phyloP scores from a whole-genome alignment of 305 asterid species.

The Andrographis paniculata region DNA sequence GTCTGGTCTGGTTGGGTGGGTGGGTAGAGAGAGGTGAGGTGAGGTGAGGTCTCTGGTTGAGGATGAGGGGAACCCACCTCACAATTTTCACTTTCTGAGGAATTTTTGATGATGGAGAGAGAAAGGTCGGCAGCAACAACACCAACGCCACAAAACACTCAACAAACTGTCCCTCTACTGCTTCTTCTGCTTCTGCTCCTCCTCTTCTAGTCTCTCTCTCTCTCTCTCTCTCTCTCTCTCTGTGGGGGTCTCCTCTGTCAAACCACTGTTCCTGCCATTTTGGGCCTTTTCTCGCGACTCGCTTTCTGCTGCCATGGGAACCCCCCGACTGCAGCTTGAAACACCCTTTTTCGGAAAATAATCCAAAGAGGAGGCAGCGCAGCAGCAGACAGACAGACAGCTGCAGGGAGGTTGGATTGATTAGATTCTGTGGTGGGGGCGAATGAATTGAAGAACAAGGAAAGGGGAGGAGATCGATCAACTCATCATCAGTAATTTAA shows the following conservation, averaged over 20 bases:
- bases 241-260: background rate
- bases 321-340: background rate
- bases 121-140: slow-evolving; percentile 5
- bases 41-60: background rate
- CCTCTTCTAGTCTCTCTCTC: background rate
- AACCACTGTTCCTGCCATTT: background rate
- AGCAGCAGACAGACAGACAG: no score
- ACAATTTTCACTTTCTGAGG: background rate
- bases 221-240: background rate
- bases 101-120: slow-evolving; percentile 4
- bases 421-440: background rate
- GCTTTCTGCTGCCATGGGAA: background rate
- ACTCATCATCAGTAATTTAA: background rate
- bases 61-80: slow-evolving; percentile 6
- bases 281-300: background rate
- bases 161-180: slow-evolving; percentile 1
- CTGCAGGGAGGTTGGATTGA: no score
- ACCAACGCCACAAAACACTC: background rate
- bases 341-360: background rate
- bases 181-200: background rate
- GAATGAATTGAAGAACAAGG: background rate
- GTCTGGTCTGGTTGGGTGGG: background rate
- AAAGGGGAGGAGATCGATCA: no score
- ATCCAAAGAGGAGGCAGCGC: no score
- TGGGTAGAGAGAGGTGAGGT: background rate